Percentiles rank a stretch among this genome's conserved stretches.
Conservation (phyloP, 139 green algal species). For the Chlorella sp. region DNA sequence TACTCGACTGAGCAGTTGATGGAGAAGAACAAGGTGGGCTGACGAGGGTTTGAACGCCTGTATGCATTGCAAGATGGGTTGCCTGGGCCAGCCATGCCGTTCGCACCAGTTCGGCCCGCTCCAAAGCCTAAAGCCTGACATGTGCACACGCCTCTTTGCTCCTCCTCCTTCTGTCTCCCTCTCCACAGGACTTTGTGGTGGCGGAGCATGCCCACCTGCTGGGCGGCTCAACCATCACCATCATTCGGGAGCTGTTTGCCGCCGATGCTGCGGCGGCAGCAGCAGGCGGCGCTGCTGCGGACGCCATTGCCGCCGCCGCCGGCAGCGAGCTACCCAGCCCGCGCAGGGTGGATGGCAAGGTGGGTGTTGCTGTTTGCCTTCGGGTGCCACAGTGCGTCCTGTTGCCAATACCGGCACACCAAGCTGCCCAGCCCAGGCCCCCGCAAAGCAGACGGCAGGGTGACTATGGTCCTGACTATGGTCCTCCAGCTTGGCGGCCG, state of each 20-base stretch:
- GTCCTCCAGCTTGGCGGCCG: too few species aligned
- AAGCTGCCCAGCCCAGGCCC: too few species aligned
- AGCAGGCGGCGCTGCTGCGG: constrained; percentile 2
- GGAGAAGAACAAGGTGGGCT: constrained; percentile 76
- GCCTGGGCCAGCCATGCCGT: too few species aligned
- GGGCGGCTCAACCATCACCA: constrained; percentile 4
- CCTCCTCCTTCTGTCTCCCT: not conserved
- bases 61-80: too few species aligned
- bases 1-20: constrained; percentile 59
- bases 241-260: constrained; percentile 56
- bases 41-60: not conserved
- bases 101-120: too few species aligned
- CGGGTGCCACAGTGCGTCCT: too few species aligned
- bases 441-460: too few species aligned
- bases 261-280: constrained; percentile 27
- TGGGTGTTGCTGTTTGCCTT: not conserved
- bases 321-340: constrained; percentile 35
- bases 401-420: too few species aligned
- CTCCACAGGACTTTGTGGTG: constrained; percentile 73
- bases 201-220: constrained; percentile 78
- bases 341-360: not conserved
- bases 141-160: not conserved
- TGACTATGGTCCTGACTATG: too few species aligned
- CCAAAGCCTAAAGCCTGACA: too few species aligned
- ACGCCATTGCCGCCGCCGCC: constrained; percentile 7